phyloP scores from a whole-genome alignment of 2,329 filamentous ascomycete species.

The Trichoderma polysporum region DNA sequence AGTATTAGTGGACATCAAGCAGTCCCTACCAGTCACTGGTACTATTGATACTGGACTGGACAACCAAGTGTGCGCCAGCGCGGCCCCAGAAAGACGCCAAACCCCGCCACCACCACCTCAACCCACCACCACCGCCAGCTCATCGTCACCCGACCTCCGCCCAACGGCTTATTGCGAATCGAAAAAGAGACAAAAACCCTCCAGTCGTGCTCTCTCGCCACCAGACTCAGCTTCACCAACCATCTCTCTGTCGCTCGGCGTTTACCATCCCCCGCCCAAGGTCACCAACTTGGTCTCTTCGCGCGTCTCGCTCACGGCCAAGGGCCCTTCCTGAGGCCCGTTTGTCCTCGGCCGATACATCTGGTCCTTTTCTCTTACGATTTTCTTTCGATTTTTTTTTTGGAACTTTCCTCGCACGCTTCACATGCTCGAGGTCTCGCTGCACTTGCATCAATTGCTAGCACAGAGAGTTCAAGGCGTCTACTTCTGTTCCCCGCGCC shows the following conservation, averaged over 20 bases:
- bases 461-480: background rate
- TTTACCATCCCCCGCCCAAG: background rate
- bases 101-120: slow-evolving; percentile 16
- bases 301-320: background rate
- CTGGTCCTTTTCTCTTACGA: background rate
- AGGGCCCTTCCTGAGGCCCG: background rate
- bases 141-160: slow-evolving; percentile 18
- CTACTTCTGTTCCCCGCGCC: background rate
- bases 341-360: background rate
- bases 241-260: background rate
- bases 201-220: background rate
- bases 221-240: slow-evolving; percentile 2
- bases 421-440: background rate
- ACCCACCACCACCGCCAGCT: slow-evolving; percentile 13
- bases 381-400: background rate
- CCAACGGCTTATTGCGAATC: background rate
- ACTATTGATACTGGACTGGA: too few species aligned
- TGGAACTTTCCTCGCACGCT: background rate
- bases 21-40: too few species aligned
- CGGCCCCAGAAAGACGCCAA: background rate
- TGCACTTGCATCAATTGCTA: background rate
- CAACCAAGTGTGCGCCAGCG: background rate
- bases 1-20: background rate
- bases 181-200: slow-evolving; percentile 4
- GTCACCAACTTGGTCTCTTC: background rate